Base-by-base conservation (phyloP, 2,329 filamentous ascomycete genomes). In the Aspergillus sp. region DNA sequence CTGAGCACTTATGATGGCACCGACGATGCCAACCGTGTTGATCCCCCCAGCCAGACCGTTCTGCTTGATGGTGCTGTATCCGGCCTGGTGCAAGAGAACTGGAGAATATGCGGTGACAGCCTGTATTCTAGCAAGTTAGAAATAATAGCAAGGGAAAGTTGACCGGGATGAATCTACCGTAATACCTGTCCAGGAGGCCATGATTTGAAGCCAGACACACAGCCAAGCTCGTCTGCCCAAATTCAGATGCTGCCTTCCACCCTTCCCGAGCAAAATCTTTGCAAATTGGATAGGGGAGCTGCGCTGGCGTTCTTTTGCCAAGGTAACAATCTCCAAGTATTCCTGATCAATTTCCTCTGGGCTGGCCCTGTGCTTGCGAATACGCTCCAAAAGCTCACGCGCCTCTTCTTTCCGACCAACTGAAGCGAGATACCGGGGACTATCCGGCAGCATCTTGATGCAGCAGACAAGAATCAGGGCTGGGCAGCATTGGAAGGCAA, bases 1-100 rank as follows among this genome's bases (percentile, higher is more conserved):
- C 44, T 75, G 71, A 1, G 75, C 72, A 46, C 71, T 74, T 48
- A 76, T 74, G 32, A 76, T 71, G 2, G 76, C 79, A 1, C 74
- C 75, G 2, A 76, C 50, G 23, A 79, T 74, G 12, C 76, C 76
- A 43, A 79, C 66, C 0, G 74, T 78, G 58, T 78, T 79, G 13
- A 77, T 59, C 5, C 74, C 71, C 4, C 76, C 76, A 1, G 75
- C 71, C 7, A 79, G 69, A 33, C 75, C 71, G 44, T 72, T 74
- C 48, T 73, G 60, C 7, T 52, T 60, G 23, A 62, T 53, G 35
- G 50, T 67, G 46, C 74, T 73, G 39, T 65, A 66, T 54, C 51
- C 63, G 12, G 62, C 63, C 30, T 61, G 60, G 5, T 53, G 45
- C 4, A 65, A 51, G 7, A 66, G 55, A 19, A 53, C 49, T 0